Percentiles rank a stretch among this genome's conserved stretches.
Evolutionary conservation across 2,329 filamentous ascomycete species (phyloP).

Genomic region (Botrytis aclada): DNA sequence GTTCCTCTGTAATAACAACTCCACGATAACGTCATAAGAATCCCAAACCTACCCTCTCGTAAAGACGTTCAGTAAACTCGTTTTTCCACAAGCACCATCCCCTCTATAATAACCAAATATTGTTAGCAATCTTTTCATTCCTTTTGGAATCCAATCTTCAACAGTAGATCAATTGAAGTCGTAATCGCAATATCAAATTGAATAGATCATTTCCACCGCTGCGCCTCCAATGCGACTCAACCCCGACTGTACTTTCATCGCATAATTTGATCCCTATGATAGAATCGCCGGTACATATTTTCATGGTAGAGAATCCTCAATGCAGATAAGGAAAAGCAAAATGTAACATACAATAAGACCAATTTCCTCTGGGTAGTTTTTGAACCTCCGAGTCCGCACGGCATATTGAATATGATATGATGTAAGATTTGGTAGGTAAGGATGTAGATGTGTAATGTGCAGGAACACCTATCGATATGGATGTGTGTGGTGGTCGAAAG

Average conservation of each 20-base stretch:
- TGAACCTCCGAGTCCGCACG: conserved; percentile 46
- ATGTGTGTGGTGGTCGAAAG: neutral
- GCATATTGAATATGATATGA: conserved; percentile 29
- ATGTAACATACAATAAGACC: conserved; percentile 60
- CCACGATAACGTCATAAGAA: neutral
- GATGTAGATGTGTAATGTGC: neutral
- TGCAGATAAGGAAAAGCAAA: neutral
- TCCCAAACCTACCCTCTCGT: conserved; percentile 76
- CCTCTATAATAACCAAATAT: conserved; percentile 54
- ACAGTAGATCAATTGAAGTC: neutral
- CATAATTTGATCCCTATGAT: conserved; percentile 7
- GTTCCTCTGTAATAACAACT: neutral
- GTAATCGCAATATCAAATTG: neutral
- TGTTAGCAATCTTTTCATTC: conserved; percentile 25
- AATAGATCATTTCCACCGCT: neutral
- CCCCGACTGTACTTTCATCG: neutral
- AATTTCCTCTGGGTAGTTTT: conserved; percentile 73
- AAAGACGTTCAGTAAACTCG: conserved; percentile 94
- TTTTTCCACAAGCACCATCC: conserved; percentile 96
- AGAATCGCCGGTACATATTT: neutral
- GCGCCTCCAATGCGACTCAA: neutral
- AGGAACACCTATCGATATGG: neutral
- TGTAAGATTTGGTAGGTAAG: neutral
- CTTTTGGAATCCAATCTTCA: neutral
- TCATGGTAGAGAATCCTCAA: neutral